Conservation (phyloP, 177 flowering plant genomes). For the Telopea speciosissima region DNA sequence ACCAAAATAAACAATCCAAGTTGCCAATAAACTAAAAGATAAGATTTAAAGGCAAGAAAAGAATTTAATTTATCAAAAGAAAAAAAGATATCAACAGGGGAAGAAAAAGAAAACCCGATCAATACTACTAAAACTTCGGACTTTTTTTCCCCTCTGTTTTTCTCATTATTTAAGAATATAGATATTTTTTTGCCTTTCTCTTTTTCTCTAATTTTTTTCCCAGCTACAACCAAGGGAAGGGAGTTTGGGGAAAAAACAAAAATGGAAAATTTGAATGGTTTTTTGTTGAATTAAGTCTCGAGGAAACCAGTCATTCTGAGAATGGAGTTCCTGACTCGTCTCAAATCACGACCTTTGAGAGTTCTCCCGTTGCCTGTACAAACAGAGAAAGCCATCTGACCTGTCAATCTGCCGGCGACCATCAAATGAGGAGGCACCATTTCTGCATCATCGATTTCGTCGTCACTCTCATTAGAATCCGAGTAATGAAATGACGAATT, state of each 20-base stretch:
- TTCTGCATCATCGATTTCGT: not conserved
- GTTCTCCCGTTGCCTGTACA: conserved; percentile 20
- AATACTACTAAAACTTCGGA: no score
- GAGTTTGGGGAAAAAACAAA: not conserved
- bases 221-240: not conserved
- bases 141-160: no score
- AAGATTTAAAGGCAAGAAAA: no score
- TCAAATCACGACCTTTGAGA: conserved; percentile 20
- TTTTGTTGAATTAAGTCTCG: conserved; percentile 4
- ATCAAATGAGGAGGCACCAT: conserved; percentile 33
- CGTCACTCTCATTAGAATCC: no score
- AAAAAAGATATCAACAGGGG: no score
- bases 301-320: conserved; percentile 28
- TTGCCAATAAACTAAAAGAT: no score
- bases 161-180: no score
- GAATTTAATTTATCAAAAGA: no score
- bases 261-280: not conserved
- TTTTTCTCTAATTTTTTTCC: not conserved
- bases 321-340: conserved; percentile 24
- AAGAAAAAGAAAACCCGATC: no score
- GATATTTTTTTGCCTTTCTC: not conserved
- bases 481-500: not conserved
- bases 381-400: conserved; percentile 21
- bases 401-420: conserved; percentile 12
- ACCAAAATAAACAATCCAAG: no score